Evolutionary conservation across 129 eudicot genomes (phyloP), one percentile per base, ranked within the genome.

Genomic region (Gnaphalium uliginosum): DNA sequence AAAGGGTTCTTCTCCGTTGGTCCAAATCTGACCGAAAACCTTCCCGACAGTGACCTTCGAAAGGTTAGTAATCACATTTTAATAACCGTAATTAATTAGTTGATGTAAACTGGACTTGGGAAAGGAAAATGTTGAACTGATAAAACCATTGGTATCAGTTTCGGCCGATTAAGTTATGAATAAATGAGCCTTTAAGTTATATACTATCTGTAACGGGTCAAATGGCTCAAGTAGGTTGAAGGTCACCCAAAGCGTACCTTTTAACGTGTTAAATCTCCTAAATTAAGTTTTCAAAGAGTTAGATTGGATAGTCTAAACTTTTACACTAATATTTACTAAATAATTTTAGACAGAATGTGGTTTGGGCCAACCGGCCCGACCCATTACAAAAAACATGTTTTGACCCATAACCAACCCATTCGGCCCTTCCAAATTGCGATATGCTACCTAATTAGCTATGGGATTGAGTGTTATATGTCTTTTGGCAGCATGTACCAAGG

Each of bases 401-500:
- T 15, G 63, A 57, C 63, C 63, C 13, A 5, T 57, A 57, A 53
- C 59, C 22, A 54, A 4, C 61, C 4, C 1, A n/a, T n/a, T 18
- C 23, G 10, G 23, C 24, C 24, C 6, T 58, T 22, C 15, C 24
- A 58, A n/a, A n/a, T n/a, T n/a, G n/a, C n/a, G n/a, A 7, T 56
- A 26, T 56, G 27, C 11, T 43, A 19, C 26, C 22, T 58, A 22
- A 23, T 23, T 22, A 2, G 30, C 30, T 21, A 6, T 10, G 14
- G 4, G 64, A 23, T 58, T 58, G 23, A 30, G 13, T 30, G 50
- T 35, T 10, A 9, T 21, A 2, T 19, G 29, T 69, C 2, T 1
- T 53, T 70, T 78, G 76, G 76, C 60, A 83, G 87, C 15, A 18
- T 35, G 24, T 81, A 4, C 91, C 91, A 50, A 84, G 85, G 81